These are phyloP conservation scores for Fusarium paranaense DNA, from an alignment of 2,329 filamentous ascomycete species.

Conservation along the genomic window DNA sequence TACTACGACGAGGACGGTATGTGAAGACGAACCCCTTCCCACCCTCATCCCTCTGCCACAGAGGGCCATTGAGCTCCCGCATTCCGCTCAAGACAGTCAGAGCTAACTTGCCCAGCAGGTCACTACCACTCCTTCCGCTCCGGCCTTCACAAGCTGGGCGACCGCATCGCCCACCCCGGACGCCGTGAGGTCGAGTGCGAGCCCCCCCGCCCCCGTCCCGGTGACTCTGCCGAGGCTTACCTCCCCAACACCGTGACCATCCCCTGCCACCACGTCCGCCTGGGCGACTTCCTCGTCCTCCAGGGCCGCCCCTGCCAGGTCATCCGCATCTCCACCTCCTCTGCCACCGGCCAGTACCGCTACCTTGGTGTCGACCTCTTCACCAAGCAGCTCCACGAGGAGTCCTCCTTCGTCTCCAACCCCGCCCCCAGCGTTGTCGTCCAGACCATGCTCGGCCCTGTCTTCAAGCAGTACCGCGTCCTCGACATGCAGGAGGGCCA, in stretches of 20 bases:
- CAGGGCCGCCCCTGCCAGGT: constrained; percentile 99
- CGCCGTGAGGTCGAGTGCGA: constrained; percentile 61
- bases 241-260: constrained; percentile 92
- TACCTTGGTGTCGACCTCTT: constrained; percentile 99
- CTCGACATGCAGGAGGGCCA: constrained; percentile 91
- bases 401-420: constrained; percentile 98
- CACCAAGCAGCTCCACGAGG: constrained; percentile 99
- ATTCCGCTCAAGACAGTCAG: constrained; percentile 8
- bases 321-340: constrained; percentile 98
- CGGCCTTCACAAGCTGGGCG: constrained; percentile 67
- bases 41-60: not conserved
- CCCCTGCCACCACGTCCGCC: constrained; percentile 99
- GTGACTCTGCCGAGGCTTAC: constrained; percentile 48
- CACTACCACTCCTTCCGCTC: constrained; percentile 70
- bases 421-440: constrained; percentile 95
- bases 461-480: constrained; percentile 99
- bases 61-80: not conserved
- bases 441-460: constrained; percentile 98
- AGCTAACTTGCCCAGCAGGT: constrained; percentile 54
- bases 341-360: constrained; percentile 98
- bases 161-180: constrained; percentile 63
- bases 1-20: constrained; percentile 74
- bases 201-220: constrained; percentile 42
- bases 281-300: constrained; percentile 98
- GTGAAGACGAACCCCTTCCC: constrained; percentile 34